Conservation (phyloP, 2,329 filamentous ascomycete genomes). For the Bipolaris sorokiniana region DNA sequence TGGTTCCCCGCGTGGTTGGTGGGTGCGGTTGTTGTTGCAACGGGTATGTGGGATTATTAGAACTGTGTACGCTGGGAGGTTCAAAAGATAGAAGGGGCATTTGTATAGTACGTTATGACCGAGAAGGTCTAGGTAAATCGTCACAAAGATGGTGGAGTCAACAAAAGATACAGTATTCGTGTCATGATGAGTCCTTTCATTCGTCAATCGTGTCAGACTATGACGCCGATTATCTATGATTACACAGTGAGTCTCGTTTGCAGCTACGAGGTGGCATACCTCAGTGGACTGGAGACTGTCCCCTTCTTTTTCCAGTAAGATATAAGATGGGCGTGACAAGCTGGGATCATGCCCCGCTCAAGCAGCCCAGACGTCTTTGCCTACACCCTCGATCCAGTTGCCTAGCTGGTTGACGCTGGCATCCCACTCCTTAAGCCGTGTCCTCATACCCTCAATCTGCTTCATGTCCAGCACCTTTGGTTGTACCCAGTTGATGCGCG, state of each 20-base stretch:
- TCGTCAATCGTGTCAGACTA: constrained; percentile 15
- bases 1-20: constrained; percentile 94
- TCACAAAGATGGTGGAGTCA: neutral
- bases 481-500: constrained; percentile 97
- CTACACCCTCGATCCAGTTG: constrained; percentile 94
- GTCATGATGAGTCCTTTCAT: constrained; percentile 22
- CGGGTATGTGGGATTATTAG: constrained; percentile 26
- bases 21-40: constrained; percentile 50
- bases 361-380: constrained; percentile 94
- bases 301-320: neutral
- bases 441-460: constrained; percentile 92
- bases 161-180: neutral
- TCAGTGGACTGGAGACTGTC: constrained; percentile 1
- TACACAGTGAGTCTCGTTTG: constrained; percentile 20
- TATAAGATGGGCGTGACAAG: neutral
- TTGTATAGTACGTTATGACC: neutral
- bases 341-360: constrained; percentile 14
- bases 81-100: neutral
- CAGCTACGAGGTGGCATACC: constrained; percentile 10
- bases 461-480: constrained; percentile 95
- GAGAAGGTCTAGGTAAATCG: neutral
- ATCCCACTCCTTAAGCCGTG: constrained; percentile 90
- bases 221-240: constrained; percentile 25
- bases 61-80: neutral
- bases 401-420: constrained; percentile 93